These are phyloP conservation scores for Hebeloma cylindrosporum DNA, from an alignment of 768 basidiomycete genomes.

Conservation along the genomic window DNA sequence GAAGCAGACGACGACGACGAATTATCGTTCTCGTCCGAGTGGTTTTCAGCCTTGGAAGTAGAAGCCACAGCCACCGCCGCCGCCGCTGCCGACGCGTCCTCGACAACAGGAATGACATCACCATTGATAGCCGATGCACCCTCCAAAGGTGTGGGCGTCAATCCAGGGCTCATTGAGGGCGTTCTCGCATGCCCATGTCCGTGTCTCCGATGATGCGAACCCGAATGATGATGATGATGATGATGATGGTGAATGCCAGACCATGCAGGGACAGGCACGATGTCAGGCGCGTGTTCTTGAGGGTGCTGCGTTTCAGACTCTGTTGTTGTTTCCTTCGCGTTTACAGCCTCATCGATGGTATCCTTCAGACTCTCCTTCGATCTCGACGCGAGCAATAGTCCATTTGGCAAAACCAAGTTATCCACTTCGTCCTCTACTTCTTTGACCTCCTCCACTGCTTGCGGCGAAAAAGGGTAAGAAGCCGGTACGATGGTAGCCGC, in stretches of 20 bases:
- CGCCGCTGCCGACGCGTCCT: too few relatives aligned
- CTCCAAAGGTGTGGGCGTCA: too few relatives aligned
- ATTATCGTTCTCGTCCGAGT: background rate
- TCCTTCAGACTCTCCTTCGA: slow-evolving; percentile 2
- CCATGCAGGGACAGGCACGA: slow-evolving; percentile 20
- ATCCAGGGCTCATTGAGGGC: background rate
- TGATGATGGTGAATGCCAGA: slow-evolving; percentile 13
- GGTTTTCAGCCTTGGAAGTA: background rate
- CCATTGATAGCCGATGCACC: background rate
- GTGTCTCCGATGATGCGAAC: slow-evolving; percentile 8
- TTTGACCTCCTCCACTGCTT: background rate
- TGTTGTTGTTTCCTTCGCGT: slow-evolving; percentile 6
- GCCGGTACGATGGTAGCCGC: slow-evolving; percentile 8
- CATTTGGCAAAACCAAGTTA: too few relatives aligned
- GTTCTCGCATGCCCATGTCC: slow-evolving; percentile 3
- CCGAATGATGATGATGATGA: slow-evolving; percentile 14
- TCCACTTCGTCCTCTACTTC: background rate
- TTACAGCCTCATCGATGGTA: background rate
- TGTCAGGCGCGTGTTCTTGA: slow-evolving; percentile 15
- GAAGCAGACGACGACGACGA: slow-evolving; percentile 13
- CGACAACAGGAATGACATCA: background rate
- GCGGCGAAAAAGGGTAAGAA: background rate
- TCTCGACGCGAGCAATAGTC: background rate
- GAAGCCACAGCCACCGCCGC: background rate
- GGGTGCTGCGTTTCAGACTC: too few relatives aligned